Conservation (phyloP, 2,329 filamentous ascomycete species). For the Rhynchosporium agropyri region DNA sequence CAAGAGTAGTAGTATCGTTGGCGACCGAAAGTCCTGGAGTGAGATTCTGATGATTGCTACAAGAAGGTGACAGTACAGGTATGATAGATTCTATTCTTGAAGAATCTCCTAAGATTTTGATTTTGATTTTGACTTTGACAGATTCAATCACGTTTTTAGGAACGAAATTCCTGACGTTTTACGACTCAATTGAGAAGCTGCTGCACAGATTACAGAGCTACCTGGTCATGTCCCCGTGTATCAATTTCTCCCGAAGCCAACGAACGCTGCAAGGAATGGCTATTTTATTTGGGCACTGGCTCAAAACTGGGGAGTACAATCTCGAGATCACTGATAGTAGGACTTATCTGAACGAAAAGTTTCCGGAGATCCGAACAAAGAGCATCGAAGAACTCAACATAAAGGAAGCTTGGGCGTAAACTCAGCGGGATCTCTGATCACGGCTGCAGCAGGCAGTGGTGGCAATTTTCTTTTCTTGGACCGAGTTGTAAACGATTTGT, state of each 20-base stretch:
- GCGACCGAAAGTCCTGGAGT: slow-evolving; percentile 37
- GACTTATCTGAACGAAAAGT: slow-evolving; percentile 14
- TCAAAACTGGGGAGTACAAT: slow-evolving; percentile 19
- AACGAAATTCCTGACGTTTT: slow-evolving; percentile 34
- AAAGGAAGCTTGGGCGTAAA: slow-evolving; percentile 15
- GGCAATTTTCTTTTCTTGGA: too few relatives aligned
- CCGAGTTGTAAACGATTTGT: background rate
- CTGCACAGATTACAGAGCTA: slow-evolving; percentile 27
- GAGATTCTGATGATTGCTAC: slow-evolving; percentile 34
- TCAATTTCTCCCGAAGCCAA: slow-evolving; percentile 33
- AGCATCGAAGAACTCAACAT: slow-evolving; percentile 14
- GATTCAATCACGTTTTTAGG: slow-evolving; percentile 6
- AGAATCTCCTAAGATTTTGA: background rate
- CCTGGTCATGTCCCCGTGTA: slow-evolving; percentile 36
- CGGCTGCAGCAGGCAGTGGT: too few relatives aligned
- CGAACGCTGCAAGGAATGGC: slow-evolving; percentile 14
- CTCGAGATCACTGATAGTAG: background rate
- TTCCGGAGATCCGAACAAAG: slow-evolving; percentile 14
- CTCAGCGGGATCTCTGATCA: background rate
- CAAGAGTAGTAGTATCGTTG: slow-evolving; percentile 26
- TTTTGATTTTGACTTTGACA: background rate
- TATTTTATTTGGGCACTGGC: slow-evolving; percentile 11
- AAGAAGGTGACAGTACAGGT: slow-evolving; percentile 34
- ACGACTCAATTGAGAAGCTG: slow-evolving; percentile 36
- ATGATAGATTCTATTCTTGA: background rate